These are phyloP conservation scores for Aspergillus transmontanensis DNA, from an alignment of 2,329 filamentous ascomycete genomes.

Conservation along the genomic window DNA sequence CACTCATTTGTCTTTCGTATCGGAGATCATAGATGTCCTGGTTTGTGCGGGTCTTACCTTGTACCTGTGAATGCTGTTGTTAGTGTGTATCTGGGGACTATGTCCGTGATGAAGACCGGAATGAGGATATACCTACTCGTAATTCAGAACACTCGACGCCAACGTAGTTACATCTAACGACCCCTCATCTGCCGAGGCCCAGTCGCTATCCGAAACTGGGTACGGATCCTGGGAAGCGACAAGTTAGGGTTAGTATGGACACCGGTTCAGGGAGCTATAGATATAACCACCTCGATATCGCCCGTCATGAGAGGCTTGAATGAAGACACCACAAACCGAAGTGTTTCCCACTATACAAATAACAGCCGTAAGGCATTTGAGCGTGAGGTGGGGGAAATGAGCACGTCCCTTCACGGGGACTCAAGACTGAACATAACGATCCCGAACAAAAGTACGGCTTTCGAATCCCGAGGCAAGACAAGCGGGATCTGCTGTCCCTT, in stretches of 20 bases:
- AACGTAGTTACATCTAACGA: not conserved
- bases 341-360: not conserved
- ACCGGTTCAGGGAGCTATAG: not conserved
- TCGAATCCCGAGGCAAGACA: not conserved
- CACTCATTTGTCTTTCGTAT: not conserved
- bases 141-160: constrained; percentile 33
- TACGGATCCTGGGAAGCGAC: not conserved
- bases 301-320: not conserved
- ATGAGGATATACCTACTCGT: constrained; percentile 27
- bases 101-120: not conserved
- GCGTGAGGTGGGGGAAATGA: not conserved
- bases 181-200: not conserved
- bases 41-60: constrained; percentile 25
- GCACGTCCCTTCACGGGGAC: not conserved
- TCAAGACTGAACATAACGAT: not conserved
- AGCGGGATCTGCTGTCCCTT: not conserved
- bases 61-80: constrained; percentile 28
- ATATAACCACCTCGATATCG: not conserved
- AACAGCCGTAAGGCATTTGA: not conserved
- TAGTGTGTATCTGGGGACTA: not conserved
- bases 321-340: not conserved
- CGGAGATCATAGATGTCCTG: not conserved
- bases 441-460: not conserved
- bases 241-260: not conserved
- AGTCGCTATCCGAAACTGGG: not conserved